Percentiles rank a stretch among this genome's conserved stretches.
Evolutionary conservation across 2,329 filamentous ascomycete genomes (phyloP).

Genomic region (Raffaelea deltoideospora): DNA sequence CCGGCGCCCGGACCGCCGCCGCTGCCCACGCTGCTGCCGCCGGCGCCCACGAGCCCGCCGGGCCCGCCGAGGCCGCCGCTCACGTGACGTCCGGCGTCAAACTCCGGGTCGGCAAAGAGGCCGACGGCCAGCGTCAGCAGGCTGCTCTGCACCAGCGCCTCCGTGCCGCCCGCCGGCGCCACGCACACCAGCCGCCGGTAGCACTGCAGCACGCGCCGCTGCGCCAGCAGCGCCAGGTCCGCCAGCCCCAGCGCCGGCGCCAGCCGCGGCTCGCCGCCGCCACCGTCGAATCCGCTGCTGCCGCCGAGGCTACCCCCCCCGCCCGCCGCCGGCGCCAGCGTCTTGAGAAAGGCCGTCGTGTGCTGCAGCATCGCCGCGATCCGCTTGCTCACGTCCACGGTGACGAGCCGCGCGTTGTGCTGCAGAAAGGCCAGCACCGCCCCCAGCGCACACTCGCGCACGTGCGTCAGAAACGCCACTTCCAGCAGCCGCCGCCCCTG

Average conservation of each 20-base stretch:
- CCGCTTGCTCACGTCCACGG: constrained; percentile 83
- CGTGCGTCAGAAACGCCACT: constrained; percentile 83
- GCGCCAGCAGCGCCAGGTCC: constrained; percentile 86
- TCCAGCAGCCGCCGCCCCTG: constrained; percentile 72
- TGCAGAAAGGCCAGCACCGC: constrained; percentile 86
- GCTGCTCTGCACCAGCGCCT: constrained; percentile 81
- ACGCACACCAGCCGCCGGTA: constrained; percentile 84
- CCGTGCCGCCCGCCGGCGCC: constrained; percentile 70
- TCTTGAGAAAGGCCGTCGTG: constrained; percentile 77
- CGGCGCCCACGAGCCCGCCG: too few species aligned
- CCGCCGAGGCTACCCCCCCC: too few species aligned
- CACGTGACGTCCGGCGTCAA: too few species aligned
- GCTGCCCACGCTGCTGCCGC: too few species aligned
- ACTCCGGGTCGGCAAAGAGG: constrained; percentile 84
- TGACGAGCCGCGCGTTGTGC: constrained; percentile 83
- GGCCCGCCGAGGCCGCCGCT: too few species aligned
- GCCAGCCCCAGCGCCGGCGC: constrained; percentile 76
- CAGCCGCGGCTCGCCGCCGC: constrained; percentile 72
- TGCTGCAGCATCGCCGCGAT: constrained; percentile 92
- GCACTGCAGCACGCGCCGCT: constrained; percentile 83
- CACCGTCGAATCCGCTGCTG: constrained; percentile 13
- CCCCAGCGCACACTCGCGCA: constrained; percentile 83
- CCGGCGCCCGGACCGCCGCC: too few species aligned
- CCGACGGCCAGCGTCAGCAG: constrained; percentile 78
- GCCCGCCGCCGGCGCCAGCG: constrained; percentile 38